Conservation (phyloP, 2,329 filamentous ascomycete genomes). For the Penicillium sp. region DNA sequence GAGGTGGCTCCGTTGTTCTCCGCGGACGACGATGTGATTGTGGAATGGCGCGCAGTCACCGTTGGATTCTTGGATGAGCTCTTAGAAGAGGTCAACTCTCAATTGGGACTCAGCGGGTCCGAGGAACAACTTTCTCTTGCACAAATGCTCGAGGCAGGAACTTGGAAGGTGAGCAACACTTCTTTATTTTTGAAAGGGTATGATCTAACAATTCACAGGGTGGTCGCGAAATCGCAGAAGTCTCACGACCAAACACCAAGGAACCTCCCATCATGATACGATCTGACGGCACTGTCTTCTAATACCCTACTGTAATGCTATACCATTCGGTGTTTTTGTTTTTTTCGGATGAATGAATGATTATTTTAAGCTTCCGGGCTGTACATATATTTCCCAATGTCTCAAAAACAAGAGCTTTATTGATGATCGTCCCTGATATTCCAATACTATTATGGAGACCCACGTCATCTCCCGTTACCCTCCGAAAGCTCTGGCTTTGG, state of each 20-base stretch:
- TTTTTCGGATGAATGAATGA: conserved; percentile 29
- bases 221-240: conserved; percentile 92
- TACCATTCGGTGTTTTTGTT: conserved; percentile 1
- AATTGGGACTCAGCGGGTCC: conserved; percentile 65
- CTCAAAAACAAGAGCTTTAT: not conserved
- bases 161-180: conserved; percentile 78
- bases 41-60: conserved; percentile 76
- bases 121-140: conserved; percentile 72
- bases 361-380: conserved; percentile 5
- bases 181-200: not conserved
- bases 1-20: conserved; percentile 74
- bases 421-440: not conserved
- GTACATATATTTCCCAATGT: not conserved
- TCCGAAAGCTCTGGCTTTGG: not conserved
- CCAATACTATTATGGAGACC: not conserved
- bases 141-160: conserved; percentile 92
- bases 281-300: conserved; percentile 96
- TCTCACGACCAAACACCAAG: conserved; percentile 92
- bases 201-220: conserved; percentile 58
- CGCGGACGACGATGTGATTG: conserved; percentile 73
- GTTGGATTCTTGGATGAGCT: conserved; percentile 74
- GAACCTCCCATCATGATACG: conserved; percentile 95
- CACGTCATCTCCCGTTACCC: not conserved
- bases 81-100: conserved; percentile 66
- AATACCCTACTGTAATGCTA: conserved; percentile 36